Base-by-base conservation (phyloP, 2,329 filamentous ascomycete genomes). In the Colletotrichum lindemuthianum region DNA sequence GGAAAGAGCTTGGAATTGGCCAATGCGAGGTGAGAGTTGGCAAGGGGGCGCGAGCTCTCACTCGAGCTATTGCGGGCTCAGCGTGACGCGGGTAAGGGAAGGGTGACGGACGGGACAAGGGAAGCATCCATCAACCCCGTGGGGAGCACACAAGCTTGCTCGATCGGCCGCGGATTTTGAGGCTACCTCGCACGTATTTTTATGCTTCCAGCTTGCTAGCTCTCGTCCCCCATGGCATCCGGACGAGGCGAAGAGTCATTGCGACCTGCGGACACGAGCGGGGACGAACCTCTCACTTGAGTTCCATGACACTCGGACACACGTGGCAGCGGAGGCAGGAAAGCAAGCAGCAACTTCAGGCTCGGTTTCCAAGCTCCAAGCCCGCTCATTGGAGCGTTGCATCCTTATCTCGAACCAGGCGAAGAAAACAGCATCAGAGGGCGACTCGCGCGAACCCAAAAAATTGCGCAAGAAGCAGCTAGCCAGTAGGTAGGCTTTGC, bases 21-120 rank as follows among this genome's bases (percentile, higher is more conserved):
- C 63, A 65, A 65, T 65, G 58, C 43, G 58, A 63, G 47, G 24
- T 63, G 51, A 65, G 59, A 57, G 56, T 53, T 65, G 63, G 36
- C 41, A 54, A 37, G 60, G 58, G 34, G 56, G 43, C 40, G 43
- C 15, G 43, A 58, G 55, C 45, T 58, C 24, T 58, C 39, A 49
- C 39, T 50, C 43, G 49, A 57, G 54, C 54, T 50, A 50, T 49
- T 58, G 55, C 47, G 55, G 55, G 45, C 44, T 33, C 24, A 11
- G 16, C 16, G 50, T 16, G 37, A 34, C 44, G 37, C 44, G 40
- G 44, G 41, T 45, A 49, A 6, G 61, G 58, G 51, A 65, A 49
- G 43, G 52, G 52, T 13, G 11, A 15, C 24, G 41, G 41, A 13
- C 6, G 16, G 44, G 54, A 50, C 56, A 59, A 59, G 56, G 56